Percentiles rank a stretch among this genome's conserved stretches.
These are phyloP conservation scores for Leishmania martiniquensis DNA, from an alignment of 208 protist genomes.

Conservation along the genomic window DNA sequence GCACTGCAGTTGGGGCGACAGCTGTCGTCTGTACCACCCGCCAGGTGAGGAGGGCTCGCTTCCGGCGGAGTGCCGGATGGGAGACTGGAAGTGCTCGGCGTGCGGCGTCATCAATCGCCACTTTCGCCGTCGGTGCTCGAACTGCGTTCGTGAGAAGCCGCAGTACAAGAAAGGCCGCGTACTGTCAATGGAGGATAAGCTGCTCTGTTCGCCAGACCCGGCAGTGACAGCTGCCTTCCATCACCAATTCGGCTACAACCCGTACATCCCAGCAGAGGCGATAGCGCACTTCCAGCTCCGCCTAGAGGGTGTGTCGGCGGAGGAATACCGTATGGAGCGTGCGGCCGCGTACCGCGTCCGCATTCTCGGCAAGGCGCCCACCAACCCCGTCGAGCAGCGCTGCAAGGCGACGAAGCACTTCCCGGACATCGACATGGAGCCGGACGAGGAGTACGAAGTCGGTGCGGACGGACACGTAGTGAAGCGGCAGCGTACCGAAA, in stretches of 20 bases:
- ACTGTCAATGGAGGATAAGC: conserved; percentile 61
- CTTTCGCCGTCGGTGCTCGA: conserved; percentile 89
- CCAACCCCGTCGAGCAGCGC: conserved; percentile 59
- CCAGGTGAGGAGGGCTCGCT: conserved; percentile 88
- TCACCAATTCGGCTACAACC: conserved; percentile 92
- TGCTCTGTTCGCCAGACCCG: conserved; percentile 76
- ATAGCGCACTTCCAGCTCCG: conserved; percentile 76
- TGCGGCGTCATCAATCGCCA: conserved; percentile 94
- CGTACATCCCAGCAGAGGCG: conserved; percentile 63
- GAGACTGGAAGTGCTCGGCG: conserved; percentile 90
- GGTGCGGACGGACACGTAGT: conserved; percentile 23
- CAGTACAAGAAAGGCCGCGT: conserved; percentile 85
- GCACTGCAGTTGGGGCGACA: conserved; percentile 78
- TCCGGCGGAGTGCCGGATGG: conserved; percentile 84
- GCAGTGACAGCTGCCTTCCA: conserved; percentile 48
- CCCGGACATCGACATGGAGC: conserved; percentile 78
- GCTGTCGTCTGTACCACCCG: conserved; percentile 83
- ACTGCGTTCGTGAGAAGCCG: conserved; percentile 90
- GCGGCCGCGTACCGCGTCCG: conserved; percentile 79
- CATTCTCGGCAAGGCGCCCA: conserved; percentile 60
- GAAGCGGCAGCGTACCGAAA: conserved; percentile 55
- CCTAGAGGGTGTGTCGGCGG: conserved; percentile 34
- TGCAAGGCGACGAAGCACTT: conserved; percentile 77
- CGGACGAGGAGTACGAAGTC: conserved; percentile 44
- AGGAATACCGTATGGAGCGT: conserved; percentile 74